A percentile compares a stretch with the other conserved stretches of the same genome.
phyloP scores from a whole-genome alignment of 2,329 filamentous ascomycete species.

The Arthrinium phaeospermum region DNA sequence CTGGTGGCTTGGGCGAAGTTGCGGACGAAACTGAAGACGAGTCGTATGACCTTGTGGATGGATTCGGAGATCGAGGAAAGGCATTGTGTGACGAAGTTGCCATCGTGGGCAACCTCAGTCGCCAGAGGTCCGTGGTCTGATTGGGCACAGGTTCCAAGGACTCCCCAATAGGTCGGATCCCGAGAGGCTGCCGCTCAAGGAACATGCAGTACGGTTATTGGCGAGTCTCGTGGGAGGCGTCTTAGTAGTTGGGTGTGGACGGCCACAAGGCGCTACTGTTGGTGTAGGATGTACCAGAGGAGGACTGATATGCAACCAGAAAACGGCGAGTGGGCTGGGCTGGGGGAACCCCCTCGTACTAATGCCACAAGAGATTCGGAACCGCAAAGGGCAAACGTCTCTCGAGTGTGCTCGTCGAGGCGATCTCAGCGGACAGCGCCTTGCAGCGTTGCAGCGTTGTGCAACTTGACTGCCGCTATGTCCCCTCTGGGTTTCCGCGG shows the following conservation, averaged over 20 bases:
- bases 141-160: constrained; percentile 43
- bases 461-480: constrained; percentile 33
- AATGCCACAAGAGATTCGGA: constrained; percentile 27
- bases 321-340: constrained; percentile 32
- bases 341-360: constrained; percentile 34
- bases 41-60: constrained; percentile 66
- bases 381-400: constrained; percentile 10
- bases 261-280: not conserved
- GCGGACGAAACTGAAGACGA: constrained; percentile 68
- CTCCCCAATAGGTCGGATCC: constrained; percentile 45
- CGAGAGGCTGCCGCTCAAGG: constrained; percentile 45
- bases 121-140: constrained; percentile 41
- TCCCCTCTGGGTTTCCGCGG: constrained; percentile 16
- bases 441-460: constrained; percentile 32
- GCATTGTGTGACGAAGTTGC: constrained; percentile 61
- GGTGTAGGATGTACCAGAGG: constrained; percentile 20
- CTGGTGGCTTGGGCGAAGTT: constrained; percentile 61
- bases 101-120: constrained; percentile 50
- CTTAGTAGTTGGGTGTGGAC: constrained; percentile 6
- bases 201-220: constrained; percentile 45
- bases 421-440: constrained; percentile 14
- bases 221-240: constrained; percentile 30
- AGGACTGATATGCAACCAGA: constrained; percentile 34
- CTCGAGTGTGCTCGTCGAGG: constrained; percentile 5
- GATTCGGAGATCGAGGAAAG: constrained; percentile 66